phyloP scores from a whole-genome alignment of 495 filamentous ascomycete genomes.

The Chaetomidium leptoderma region DNA sequence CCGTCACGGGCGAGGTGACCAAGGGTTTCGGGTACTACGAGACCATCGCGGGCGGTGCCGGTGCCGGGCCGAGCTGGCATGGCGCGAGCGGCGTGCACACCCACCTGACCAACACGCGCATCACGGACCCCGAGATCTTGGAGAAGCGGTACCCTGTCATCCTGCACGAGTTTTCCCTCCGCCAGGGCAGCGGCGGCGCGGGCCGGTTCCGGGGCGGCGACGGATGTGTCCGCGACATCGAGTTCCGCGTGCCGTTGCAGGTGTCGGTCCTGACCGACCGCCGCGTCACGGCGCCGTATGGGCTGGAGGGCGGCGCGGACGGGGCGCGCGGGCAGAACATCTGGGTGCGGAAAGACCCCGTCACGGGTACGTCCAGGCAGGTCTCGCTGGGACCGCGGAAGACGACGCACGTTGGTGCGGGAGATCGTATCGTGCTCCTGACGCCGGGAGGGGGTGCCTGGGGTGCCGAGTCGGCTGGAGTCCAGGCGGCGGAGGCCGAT shows the following conservation, averaged over 20 bases:
- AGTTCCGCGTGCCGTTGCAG: slow-evolving; percentile 85
- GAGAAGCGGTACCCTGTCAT: slow-evolving; percentile 92
- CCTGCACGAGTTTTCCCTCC: slow-evolving; percentile 74
- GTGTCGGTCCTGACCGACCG: slow-evolving; percentile 86
- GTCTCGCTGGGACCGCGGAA: no score
- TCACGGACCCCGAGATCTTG: slow-evolving; percentile 94
- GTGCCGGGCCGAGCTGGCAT: slow-evolving; percentile 82
- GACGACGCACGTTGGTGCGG: no score
- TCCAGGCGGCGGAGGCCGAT: no score
- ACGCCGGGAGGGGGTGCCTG: no score
- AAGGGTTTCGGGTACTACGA: slow-evolving; percentile 98
- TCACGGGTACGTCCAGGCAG: no score
- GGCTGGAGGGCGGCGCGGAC: slow-evolving; percentile 80
- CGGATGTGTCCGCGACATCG: slow-evolving; percentile 88
- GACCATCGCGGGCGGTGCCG: slow-evolving; percentile 89
- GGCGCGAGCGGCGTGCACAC: slow-evolving; percentile 88
- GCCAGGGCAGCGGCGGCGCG: slow-evolving; percentile 61
- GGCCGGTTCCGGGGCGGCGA: slow-evolving; percentile 81
- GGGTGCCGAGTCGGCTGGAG: no score
- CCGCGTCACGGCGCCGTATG: slow-evolving; percentile 82
- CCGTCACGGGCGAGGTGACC: slow-evolving; percentile 56
- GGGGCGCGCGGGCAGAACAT: slow-evolving; percentile 76
- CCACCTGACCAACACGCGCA: slow-evolving; percentile 99
- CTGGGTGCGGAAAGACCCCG: no score
- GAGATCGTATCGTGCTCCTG: no score